Evolutionary conservation across 2,329 filamentous ascomycete genomes (phyloP).

Genomic region (Didymellaceae sp.): DNA sequence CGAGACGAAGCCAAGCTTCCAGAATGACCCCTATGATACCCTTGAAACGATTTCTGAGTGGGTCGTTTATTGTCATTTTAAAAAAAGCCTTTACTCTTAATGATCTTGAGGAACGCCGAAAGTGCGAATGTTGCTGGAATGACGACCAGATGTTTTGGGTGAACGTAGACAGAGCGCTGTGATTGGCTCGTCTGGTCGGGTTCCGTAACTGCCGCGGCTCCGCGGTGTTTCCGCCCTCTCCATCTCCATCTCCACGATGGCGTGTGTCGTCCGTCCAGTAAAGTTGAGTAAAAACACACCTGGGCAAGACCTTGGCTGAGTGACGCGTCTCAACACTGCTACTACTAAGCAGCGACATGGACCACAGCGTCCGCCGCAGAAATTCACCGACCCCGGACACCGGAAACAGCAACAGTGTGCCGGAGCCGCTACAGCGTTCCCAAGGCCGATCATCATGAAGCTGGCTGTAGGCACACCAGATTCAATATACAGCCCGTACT

Average conservation of each 20-base stretch:
- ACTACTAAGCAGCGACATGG: slow-evolving; percentile 1
- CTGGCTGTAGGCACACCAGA: slow-evolving; percentile 16
- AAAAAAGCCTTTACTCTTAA: not conserved
- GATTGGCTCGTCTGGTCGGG: not conserved
- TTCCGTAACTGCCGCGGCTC: slow-evolving; percentile 2
- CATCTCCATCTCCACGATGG: not conserved
- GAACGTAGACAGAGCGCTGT: not conserved
- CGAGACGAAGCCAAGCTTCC: not conserved
- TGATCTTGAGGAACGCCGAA: not conserved
- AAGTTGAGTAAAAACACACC: not conserved
- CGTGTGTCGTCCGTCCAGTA: not conserved
- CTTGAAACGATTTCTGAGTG: not conserved
- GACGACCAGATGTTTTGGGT: not conserved
- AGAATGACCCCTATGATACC: not conserved
- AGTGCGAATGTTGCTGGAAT: not conserved
- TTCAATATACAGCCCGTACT: not conserved
- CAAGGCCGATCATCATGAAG: slow-evolving; percentile 14
- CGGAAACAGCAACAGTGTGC: not conserved
- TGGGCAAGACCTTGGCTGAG: slow-evolving; percentile 3
- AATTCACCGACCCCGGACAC: slow-evolving; percentile 1
- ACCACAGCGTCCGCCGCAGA: not conserved
- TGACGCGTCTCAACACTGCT: not conserved
- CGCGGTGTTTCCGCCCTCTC: not conserved
- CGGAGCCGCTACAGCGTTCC: not conserved
- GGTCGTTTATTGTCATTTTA: not conserved